Evolutionary conservation across 352 stramenopile species (phyloP), one percentile per base, ranked within the genome.

Genomic region (Pythium graminicola): DNA sequence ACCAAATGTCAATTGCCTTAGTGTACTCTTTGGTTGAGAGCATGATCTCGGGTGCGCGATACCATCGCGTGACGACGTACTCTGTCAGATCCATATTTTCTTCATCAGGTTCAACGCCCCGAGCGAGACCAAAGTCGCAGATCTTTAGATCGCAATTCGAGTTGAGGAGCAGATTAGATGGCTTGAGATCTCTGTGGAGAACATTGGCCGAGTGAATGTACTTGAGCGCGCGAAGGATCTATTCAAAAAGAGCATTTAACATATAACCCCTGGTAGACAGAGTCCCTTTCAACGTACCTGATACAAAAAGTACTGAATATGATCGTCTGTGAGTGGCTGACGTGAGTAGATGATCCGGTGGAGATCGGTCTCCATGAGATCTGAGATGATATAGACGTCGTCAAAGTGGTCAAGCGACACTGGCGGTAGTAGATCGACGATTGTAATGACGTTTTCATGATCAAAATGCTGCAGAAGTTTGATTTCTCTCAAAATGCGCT

Each of bases 401-500:
- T 92, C 79, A 46, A 93, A 93, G 54, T 89, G 82, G 43, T 59
- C 36, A 1, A 92, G 62, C 33, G 73, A 69, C 23, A 82, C 55
- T 0, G 84, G 84, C 47, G 81, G 71, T 8, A 91, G 59, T 23
- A 93, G 84, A 38, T 92, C 81, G 43, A 85, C 71, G 17, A 94
- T 73, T 11, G 76, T 76, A 0, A 94, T 60, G 24, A 95, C 70
- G 56, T 92, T 96, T 67, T 97, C 91, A 67, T 95, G 88, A 23
- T 86, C 59, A 80, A 98, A 57, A 42, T 95, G 85, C 4, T 87
- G 70, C 77, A 97, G 86, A 28, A 97, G 67, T 50, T 95, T 93
- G 64, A 99, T 98, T 74, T 98, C 96, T 0, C 96, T 75, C 19
- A 99, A 80, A 54, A 99, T 99, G 41, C 97, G 88, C 67, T 99